Percentiles rank a stretch among this genome's conserved stretches.
These are phyloP conservation scores for Fraxinus xanthoxyloides DNA, from an alignment of 305 asterid genomes.

Conservation along the genomic window DNA sequence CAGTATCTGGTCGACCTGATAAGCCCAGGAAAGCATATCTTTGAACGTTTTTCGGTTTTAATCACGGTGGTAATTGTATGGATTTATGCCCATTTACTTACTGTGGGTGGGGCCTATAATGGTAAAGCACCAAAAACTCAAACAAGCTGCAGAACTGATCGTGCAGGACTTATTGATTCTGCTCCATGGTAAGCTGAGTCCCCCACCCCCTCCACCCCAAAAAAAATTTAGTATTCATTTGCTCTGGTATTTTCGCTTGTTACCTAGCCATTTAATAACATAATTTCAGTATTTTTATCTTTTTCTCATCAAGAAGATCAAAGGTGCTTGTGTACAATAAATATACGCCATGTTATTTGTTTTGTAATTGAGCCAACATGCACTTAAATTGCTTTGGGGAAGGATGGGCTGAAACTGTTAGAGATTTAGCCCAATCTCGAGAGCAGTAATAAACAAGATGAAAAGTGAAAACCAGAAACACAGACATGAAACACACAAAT, in stretches of 20 bases:
- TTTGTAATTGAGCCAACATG: not conserved
- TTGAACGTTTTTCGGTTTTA: slow-evolving; percentile 54
- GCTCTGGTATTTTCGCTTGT: not conserved
- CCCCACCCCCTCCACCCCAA: not conserved
- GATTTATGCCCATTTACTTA: slow-evolving; percentile 54
- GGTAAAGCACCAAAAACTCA: slow-evolving; percentile 39
- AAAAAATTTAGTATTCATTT: not conserved
- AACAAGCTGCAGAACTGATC: slow-evolving; percentile 58
- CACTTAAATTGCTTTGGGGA: not conserved
- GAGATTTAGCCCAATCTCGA: not conserved
- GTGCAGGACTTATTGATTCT: slow-evolving; percentile 53
- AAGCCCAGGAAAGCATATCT: slow-evolving; percentile 41
- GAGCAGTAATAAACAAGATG: not conserved
- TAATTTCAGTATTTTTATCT: not conserved
- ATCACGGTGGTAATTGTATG: slow-evolving; percentile 50
- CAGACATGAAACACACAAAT: not conserved
- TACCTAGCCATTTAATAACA: not conserved
- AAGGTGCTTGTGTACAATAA: not conserved
- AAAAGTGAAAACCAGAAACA: not conserved
- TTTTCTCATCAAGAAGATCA: not conserved
- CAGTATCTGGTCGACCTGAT: slow-evolving; percentile 49
- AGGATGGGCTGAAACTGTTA: not conserved
- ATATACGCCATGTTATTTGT: not conserved
- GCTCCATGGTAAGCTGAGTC: slow-evolving; percentile 46
- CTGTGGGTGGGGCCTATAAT: slow-evolving; percentile 56